A percentile compares a stretch with the other conserved stretches of the same genome.
phyloP scores from a whole-genome alignment of 2,329 filamentous ascomycete genomes.

The Periconia digitata region DNA sequence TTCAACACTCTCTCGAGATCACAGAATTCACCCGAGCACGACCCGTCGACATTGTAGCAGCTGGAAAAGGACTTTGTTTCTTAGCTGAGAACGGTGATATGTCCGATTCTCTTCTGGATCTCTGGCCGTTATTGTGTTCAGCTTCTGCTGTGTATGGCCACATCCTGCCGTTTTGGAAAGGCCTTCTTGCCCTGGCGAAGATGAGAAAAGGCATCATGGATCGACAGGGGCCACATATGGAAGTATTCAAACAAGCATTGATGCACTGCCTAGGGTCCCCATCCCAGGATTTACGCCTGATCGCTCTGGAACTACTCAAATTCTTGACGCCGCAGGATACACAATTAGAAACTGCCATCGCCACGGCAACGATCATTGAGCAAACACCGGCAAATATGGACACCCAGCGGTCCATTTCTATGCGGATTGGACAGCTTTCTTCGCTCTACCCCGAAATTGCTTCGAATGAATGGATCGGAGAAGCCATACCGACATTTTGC shows the following conservation, averaged over 20 bases:
- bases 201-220: constrained; percentile 57
- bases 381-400: constrained; percentile 76
- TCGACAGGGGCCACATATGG: constrained; percentile 58
- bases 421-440: constrained; percentile 80
- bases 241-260: constrained; percentile 65
- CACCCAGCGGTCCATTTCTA: constrained; percentile 74
- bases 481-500: constrained; percentile 76
- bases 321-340: constrained; percentile 55
- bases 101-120: constrained; percentile 53
- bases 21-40: constrained; percentile 1
- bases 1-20: constrained; percentile 19
- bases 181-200: constrained; percentile 61
- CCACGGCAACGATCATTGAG: constrained; percentile 76
- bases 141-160: constrained; percentile 68
- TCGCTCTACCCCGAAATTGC: constrained; percentile 62
- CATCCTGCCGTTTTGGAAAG: constrained; percentile 40
- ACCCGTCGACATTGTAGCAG: constrained; percentile 59
- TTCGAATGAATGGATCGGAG: constrained; percentile 65
- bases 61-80: constrained; percentile 72
- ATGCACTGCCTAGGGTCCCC: constrained; percentile 73
- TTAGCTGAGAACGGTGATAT: constrained; percentile 62
- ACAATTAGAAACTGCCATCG: constrained; percentile 55
- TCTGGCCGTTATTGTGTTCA: constrained; percentile 68
- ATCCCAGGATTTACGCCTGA: constrained; percentile 72
- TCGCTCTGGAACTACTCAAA: constrained; percentile 71